These are phyloP conservation scores for Entomortierella chlamydospora DNA, from an alignment of 192 early-diverging fungal species.

Conservation along the genomic window DNA sequence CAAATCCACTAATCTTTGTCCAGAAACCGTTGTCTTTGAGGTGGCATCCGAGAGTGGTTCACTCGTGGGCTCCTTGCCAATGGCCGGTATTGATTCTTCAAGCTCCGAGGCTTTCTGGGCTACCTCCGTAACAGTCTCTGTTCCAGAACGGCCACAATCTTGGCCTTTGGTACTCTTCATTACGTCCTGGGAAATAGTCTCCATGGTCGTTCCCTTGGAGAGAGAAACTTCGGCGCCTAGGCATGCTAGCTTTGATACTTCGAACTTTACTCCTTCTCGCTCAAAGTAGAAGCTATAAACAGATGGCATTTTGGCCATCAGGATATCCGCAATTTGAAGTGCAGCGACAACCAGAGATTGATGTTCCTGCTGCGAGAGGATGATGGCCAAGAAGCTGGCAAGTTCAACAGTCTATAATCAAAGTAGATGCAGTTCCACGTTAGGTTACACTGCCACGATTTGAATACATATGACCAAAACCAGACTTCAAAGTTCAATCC, in stretches of 20 bases:
- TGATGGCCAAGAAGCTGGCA: conserved; percentile 61
- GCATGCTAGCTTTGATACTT: conserved; percentile 63
- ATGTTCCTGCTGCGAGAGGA: conserved; percentile 62
- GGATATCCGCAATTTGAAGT: conserved; percentile 70
- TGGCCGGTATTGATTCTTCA: background rate
- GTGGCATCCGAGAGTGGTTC: background rate
- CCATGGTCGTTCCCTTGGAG: conserved; percentile 3
- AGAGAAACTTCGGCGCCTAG: conserved; percentile 28
- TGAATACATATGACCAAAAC: no score
- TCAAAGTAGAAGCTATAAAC: conserved; percentile 69
- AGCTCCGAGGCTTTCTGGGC: background rate
- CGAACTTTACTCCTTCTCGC: conserved; percentile 80
- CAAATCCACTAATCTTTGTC: conserved; percentile 14
- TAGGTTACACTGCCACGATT: background rate
- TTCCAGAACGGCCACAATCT: background rate
- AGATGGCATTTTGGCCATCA: conserved; percentile 72
- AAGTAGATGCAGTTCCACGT: background rate
- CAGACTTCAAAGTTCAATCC: background rate
- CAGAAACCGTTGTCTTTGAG: background rate
- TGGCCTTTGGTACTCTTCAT: background rate
- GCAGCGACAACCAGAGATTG: conserved; percentile 66
- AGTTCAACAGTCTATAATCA: conserved; percentile 51
- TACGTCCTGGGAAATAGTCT: background rate
- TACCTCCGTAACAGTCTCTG: background rate
- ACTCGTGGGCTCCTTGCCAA: background rate